Evolutionary conservation across 805 yeast species (phyloP).

Genomic region (Starmerella geochares): DNA sequence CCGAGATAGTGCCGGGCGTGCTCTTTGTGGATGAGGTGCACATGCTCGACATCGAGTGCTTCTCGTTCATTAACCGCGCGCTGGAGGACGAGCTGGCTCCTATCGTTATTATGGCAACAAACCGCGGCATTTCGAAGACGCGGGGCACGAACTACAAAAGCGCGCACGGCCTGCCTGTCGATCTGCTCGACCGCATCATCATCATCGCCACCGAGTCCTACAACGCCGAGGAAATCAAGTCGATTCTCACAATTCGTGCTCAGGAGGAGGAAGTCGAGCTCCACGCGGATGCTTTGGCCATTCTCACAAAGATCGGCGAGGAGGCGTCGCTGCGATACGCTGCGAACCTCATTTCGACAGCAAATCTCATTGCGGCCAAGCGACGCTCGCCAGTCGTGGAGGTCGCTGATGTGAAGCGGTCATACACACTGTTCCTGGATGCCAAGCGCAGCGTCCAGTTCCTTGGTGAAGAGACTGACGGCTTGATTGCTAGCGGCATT

Average conservation of each 20-base stretch:
- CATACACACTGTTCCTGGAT: slow-evolving; percentile 79
- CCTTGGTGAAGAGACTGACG: slow-evolving; percentile 32
- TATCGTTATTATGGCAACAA: slow-evolving; percentile 95
- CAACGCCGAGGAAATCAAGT: slow-evolving; percentile 69
- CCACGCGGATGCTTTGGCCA: slow-evolving; percentile 68
- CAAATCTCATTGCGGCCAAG: slow-evolving; percentile 75
- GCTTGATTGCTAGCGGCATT: slow-evolving; percentile 5
- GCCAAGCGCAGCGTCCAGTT: slow-evolving; percentile 79
- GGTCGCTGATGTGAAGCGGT: slow-evolving; percentile 73
- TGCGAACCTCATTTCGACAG: slow-evolving; percentile 78
- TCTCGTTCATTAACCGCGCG: slow-evolving; percentile 90
- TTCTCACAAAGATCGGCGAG: slow-evolving; percentile 78
- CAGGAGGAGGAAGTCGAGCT: slow-evolving; percentile 89
- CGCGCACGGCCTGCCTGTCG: slow-evolving; percentile 96
- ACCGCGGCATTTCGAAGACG: slow-evolving; percentile 86
- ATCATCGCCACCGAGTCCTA: slow-evolving; percentile 80
- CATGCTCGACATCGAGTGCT: slow-evolving; percentile 95
- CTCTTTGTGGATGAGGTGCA: slow-evolving; percentile 95
- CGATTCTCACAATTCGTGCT: slow-evolving; percentile 80
- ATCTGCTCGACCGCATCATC: slow-evolving; percentile 83
- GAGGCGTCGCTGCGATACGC: slow-evolving; percentile 91
- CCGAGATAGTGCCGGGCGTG: slow-evolving; percentile 93
- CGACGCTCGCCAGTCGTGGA: slow-evolving; percentile 65
- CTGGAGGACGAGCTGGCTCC: slow-evolving; percentile 95
- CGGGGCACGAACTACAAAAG: slow-evolving; percentile 89